Evolutionary conservation across 805 yeast species (phyloP).

Genomic region (Candida hungchunana): DNA sequence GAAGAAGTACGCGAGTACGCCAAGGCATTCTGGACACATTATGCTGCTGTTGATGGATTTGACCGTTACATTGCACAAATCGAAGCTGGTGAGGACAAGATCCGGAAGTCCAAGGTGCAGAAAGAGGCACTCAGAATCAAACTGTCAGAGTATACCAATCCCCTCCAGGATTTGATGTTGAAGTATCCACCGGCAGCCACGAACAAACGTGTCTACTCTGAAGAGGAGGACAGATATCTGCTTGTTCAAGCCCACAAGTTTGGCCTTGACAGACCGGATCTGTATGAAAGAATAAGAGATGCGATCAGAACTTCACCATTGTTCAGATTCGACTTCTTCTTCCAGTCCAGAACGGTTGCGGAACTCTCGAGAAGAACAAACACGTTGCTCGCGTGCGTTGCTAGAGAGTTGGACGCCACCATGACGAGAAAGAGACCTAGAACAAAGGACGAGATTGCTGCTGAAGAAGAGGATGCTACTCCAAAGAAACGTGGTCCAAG

Average conservation of each 20-base stretch:
- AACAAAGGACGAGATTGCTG: slow-evolving; percentile 10
- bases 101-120: slow-evolving; percentile 59
- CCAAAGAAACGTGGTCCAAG: slow-evolving; percentile 18
- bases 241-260: slow-evolving; percentile 72
- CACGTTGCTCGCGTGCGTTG: slow-evolving; percentile 69
- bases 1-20: slow-evolving; percentile 82
- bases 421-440: slow-evolving; percentile 15
- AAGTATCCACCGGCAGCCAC: slow-evolving; percentile 70
- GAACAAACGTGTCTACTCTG: slow-evolving; percentile 65
- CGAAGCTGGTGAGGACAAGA: slow-evolving; percentile 85
- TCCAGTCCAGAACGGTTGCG: slow-evolving; percentile 70
- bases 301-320: slow-evolving; percentile 69
- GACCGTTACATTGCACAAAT: slow-evolving; percentile 79
- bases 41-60: slow-evolving; percentile 79
- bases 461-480: slow-evolving; percentile 14
- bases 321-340: slow-evolving; percentile 84
- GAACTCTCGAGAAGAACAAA: slow-evolving; percentile 82
- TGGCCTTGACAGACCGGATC: slow-evolving; percentile 76
- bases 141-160: slow-evolving; percentile 63
- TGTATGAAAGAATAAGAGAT: slow-evolving; percentile 75
- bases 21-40: slow-evolving; percentile 74
- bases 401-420: slow-evolving; percentile 46
- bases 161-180: slow-evolving; percentile 72
- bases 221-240: slow-evolving; percentile 87
- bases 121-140: slow-evolving; percentile 77